Evolutionary conservation across 495 filamentous ascomycete genomes (phyloP), one percentile per base, ranked within the genome.

Genomic region (Lasiosphaeris hirsuta): DNA sequence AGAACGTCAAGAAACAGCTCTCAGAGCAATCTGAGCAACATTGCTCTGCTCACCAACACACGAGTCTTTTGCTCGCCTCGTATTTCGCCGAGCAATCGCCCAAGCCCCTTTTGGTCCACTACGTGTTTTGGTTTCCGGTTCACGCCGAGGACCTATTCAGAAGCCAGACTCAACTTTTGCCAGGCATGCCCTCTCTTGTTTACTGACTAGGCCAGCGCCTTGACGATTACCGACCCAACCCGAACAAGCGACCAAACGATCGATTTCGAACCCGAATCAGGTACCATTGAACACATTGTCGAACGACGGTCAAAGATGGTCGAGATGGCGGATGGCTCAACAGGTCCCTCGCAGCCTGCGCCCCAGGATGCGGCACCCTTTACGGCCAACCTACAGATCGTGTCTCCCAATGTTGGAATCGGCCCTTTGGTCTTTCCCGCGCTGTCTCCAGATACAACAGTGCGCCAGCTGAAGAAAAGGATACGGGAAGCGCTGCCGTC

Each of bases 401-500:
- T 90, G 9, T 89, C 85, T 60, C 86, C 86, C 3, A 85, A 84
- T 1, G 63, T 77, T 34, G 80, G 82, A 19, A 75, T 85, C 44
- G 75, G 76, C 30, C 79, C 77, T 6, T 68, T 88, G 38, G 76
- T 75, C 14, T 78, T 90, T 51, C 63, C 75, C 2, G 69, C 75
- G 15, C 54, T 89, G 13, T 70, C 82, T 3, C 69, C 77, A 4
- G 69, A 79, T 0, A 81, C 79, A 0, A 89, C 85, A 2, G 63
- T 90, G 35, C 78, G 72, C 13, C 71, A 84, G 59, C 66, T 92
- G 15, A 88, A 85, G 64, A 72, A 73, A 5, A 82, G 73, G 53
- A 84, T 92, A 56, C 76, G 79, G 11, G 70, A 81, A 54, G 60
- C 66, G 11, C 67, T 89, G n/a, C 69, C 76, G 5, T 76, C 72